These are phyloP conservation scores for Moesziomyces sp. DNA, from an alignment of 1,284 basidiomycete genomes.

Conservation along the genomic window DNA sequence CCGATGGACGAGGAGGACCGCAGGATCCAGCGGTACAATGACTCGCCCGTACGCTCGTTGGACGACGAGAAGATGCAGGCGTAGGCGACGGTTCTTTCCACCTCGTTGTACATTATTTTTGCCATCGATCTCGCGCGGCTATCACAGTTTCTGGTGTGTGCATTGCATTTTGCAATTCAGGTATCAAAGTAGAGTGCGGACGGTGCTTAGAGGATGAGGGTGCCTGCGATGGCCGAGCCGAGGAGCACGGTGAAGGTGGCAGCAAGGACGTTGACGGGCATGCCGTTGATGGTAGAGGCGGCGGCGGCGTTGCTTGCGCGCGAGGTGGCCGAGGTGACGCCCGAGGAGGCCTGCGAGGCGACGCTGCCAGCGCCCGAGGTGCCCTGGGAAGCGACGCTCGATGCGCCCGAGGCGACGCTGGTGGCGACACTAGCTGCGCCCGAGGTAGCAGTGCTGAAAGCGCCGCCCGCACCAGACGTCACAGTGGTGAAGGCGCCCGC, in stretches of 20 bases:
- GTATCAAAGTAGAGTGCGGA: not conserved
- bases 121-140: not conserved
- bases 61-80: conserved; percentile 32
- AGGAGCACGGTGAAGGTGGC: conserved; percentile 12
- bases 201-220: conserved; percentile 19
- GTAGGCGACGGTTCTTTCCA: not conserved
- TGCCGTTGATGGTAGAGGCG: not conserved
- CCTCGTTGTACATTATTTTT: conserved; percentile 3
- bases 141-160: not conserved
- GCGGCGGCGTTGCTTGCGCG: conserved; percentile 2
- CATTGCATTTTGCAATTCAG: not conserved
- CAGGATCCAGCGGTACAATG: conserved; percentile 7
- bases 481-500: conserved; percentile 1
- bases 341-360: not conserved
- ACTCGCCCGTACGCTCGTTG: not conserved
- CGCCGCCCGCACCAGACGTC: conserved; percentile 2
- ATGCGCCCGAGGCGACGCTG: conserved; percentile 2
- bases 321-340: not conserved
- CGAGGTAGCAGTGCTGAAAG: not conserved
- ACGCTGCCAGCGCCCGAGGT: not conserved
- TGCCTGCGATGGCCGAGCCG: conserved; percentile 21
- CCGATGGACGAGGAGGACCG: conserved; percentile 57
- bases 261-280: conserved; percentile 5
- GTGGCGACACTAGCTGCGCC: conserved; percentile 10
- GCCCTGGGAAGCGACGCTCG: not conserved